Percentiles rank a stretch among this genome's conserved stretches.
These are phyloP conservation scores for Venturia pyrina DNA, from an alignment of 2,329 filamentous ascomycete genomes.

Conservation along the genomic window DNA sequence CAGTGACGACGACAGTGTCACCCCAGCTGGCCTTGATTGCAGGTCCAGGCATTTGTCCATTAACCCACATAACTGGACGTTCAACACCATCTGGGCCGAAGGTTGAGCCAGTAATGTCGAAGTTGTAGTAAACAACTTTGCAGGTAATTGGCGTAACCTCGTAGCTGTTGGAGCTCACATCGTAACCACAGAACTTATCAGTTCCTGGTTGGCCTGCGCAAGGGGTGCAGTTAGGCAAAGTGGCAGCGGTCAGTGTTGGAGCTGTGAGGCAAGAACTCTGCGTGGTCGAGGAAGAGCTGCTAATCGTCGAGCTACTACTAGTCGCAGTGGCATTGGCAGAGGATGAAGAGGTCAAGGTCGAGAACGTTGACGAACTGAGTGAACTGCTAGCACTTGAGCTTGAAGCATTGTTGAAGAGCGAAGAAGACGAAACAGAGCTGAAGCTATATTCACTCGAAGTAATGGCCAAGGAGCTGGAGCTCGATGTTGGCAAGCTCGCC, in stretches of 20 bases:
- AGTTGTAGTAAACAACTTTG: slow-evolving; percentile 12
- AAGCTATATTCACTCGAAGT: background rate
- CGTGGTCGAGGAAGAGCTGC: background rate
- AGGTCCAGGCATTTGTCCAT: slow-evolving; percentile 12
- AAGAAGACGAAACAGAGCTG: background rate
- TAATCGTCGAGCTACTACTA: background rate
- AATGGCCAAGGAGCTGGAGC: background rate
- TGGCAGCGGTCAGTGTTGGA: background rate
- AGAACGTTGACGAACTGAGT: background rate
- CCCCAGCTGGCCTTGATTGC: slow-evolving; percentile 14
- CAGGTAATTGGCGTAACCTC: slow-evolving; percentile 10
- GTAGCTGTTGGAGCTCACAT: slow-evolving; percentile 8
- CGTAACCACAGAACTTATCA: slow-evolving; percentile 10
- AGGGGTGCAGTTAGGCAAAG: slow-evolving; percentile 10
- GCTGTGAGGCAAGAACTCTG: background rate
- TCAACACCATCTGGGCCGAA: slow-evolving; percentile 13
- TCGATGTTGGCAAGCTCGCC: background rate
- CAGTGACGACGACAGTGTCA: slow-evolving; percentile 14
- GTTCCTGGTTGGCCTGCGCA: slow-evolving; percentile 11
- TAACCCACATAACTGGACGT: slow-evolving; percentile 10
- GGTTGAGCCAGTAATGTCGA: slow-evolving; percentile 10
- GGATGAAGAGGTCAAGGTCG: slow-evolving; percentile 3
- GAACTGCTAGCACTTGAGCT: background rate
- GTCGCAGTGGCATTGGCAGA: background rate
- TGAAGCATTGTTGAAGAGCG: background rate